A percentile compares a stretch with the other conserved stretches of the same genome.
phyloP scores from a whole-genome alignment of 108 stramenopile genomes.

The Cyclotella distinguenda region DNA sequence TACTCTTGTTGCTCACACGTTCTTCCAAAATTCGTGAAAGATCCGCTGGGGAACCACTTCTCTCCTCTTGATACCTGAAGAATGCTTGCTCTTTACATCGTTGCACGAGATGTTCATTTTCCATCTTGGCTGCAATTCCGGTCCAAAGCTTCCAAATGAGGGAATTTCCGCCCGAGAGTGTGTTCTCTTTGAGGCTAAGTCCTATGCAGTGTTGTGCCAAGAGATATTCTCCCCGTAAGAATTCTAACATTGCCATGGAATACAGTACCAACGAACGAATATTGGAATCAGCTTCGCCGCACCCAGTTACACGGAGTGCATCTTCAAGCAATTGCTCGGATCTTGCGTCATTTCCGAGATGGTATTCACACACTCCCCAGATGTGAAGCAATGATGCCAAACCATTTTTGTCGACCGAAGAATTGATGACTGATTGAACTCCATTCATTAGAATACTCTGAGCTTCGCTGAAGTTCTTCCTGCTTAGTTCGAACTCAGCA shows the following conservation, averaged over 20 bases:
- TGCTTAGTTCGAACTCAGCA: conserved; percentile 72
- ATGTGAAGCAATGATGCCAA: conserved; percentile 58
- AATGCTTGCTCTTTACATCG: conserved; percentile 50
- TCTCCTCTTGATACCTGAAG: conserved; percentile 34
- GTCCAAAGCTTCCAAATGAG: conserved; percentile 74
- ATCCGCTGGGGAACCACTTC: conserved; percentile 36
- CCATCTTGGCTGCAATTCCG: conserved; percentile 58
- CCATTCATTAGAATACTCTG: conserved; percentile 58
- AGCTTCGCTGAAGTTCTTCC: conserved; percentile 52
- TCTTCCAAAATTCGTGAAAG: conserved; percentile 34
- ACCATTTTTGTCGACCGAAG: conserved; percentile 27
- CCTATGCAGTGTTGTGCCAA: conserved; percentile 78
- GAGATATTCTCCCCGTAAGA: conserved; percentile 49
- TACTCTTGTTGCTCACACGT: conserved; percentile 10
- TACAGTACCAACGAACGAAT: conserved; percentile 63
- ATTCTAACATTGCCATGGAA: conserved; percentile 64
- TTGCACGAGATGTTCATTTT: conserved; percentile 50
- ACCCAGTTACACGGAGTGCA: conserved; percentile 56
- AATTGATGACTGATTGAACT: conserved; percentile 45
- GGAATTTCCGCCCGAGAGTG: conserved; percentile 54
- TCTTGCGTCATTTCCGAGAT: conserved; percentile 51
- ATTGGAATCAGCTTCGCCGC: conserved; percentile 42
- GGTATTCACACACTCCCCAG: conserved; percentile 80
- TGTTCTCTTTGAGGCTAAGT: conserved; percentile 67
- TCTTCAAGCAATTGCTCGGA: conserved; percentile 71